Conservation (phyloP, 108 stramenopile species). For the Cyclostephanos invisitatus region DNA sequence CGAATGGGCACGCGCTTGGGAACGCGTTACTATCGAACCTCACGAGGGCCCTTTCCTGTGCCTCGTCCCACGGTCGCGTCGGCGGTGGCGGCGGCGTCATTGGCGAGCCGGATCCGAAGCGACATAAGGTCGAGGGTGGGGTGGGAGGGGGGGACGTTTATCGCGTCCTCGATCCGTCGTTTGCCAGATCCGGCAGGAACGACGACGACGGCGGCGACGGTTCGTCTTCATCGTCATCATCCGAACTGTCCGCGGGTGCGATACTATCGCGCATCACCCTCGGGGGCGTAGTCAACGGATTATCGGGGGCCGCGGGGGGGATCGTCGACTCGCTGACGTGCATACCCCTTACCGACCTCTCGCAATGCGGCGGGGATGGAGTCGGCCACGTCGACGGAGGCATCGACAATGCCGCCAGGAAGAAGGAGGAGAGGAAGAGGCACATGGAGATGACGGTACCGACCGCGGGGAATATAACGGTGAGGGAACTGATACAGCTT, state of each 20-base stretch:
- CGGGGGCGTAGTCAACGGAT: constrained; percentile 76
- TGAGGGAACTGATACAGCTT: constrained; percentile 36
- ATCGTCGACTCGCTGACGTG: constrained; percentile 48
- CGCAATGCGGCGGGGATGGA: background rate
- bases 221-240: background rate
- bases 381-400: too few species aligned
- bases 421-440: constrained; percentile 7
- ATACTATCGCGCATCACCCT: constrained; percentile 66
- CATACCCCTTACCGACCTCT: constrained; percentile 35
- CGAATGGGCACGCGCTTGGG: background rate
- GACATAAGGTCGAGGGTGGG: constrained; percentile 8
- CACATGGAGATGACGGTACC: constrained; percentile 21
- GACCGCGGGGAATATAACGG: constrained; percentile 31
- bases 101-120: constrained; percentile 7
- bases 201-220: background rate
- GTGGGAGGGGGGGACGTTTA: constrained; percentile 31
- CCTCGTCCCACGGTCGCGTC: background rate
- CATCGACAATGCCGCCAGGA: background rate
- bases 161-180: constrained; percentile 40
- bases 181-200: constrained; percentile 20
- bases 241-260: constrained; percentile 51
- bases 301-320: constrained; percentile 60
- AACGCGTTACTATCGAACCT: constrained; percentile 9
- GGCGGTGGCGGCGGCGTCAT: background rate
- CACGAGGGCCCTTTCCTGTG: constrained; percentile 18